Percentiles rank a stretch among this genome's conserved stretches.
Evolutionary conservation across 345 rosid genomes (phyloP).

Genomic region (Syzygium aqueum): DNA sequence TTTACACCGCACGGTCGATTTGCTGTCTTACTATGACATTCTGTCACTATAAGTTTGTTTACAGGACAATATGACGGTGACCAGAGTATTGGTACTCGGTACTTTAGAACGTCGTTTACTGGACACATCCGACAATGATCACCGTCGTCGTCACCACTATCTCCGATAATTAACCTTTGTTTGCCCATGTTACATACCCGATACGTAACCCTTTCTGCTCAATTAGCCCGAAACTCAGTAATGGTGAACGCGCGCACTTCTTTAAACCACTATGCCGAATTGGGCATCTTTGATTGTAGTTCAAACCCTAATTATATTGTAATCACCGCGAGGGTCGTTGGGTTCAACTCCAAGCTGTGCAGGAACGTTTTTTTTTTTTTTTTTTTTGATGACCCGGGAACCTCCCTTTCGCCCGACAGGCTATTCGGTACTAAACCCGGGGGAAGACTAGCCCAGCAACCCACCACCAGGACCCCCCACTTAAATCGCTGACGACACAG

Average conservation of each 20-base stretch:
- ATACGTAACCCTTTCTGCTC: not conserved
- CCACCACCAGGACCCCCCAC: too few species aligned
- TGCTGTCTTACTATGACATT: not conserved
- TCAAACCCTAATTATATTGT: not conserved
- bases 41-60: not conserved
- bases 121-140: not conserved
- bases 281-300: not conserved
- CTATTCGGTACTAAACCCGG: too few species aligned
- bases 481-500: too few species aligned
- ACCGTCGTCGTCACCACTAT: not conserved
- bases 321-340: not conserved
- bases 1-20: not conserved
- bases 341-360: not conserved
- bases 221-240: not conserved
- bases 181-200: not conserved
- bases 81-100: not conserved
- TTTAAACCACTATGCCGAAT: not conserved
- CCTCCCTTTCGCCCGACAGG: too few species aligned
- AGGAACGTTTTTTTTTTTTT: not conserved
- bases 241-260: not conserved
- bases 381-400: too few species aligned
- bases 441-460: too few species aligned
- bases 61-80: not conserved
- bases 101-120: not conserved
- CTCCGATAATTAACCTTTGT: not conserved